Evolutionary conservation across 2,329 filamentous ascomycete species (phyloP), one percentile per base, ranked within the genome.

Genomic region (Botrytis elliptica): DNA sequence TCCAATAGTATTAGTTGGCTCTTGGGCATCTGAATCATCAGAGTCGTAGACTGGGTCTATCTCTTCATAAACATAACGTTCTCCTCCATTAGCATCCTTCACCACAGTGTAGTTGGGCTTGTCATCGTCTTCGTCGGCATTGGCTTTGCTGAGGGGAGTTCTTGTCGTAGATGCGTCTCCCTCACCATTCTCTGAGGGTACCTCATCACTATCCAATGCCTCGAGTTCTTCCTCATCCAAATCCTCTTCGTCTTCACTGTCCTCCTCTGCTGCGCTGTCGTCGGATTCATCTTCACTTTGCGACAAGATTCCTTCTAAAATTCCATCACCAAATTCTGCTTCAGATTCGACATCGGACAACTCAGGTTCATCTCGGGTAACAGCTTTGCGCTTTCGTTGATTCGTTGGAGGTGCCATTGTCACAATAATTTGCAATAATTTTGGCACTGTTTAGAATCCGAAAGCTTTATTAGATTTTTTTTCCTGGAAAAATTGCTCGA

Each of bases 1-100:
- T 78, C 96, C 97, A 79, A 99, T 98, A 0, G 96, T 98, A 84
- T 99, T 99, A 70, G 86, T 87, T 42, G 91, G 89, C 73, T 89
- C 92, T 75, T 92, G 90, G 5, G 91, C 91, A 82, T 98, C 95
- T 4, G 93, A 93, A 81, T 98, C 95, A 83, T 99, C 97, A 2
- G 95, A 97, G 81, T 98, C 96, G 84, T 99, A 98, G 71, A 94
- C 91, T 4, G 95, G 93, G 77, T 98, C 92, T 76, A 99, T 94
- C 81, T 98, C 96, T 76, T 92, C 89, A 84, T 98, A 99, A 63
- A 98, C 88, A 81, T 97, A 99, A 82, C 96, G 90, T 76, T 91
- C 89, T 79, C 94, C 93, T 75, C 96, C 96, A 84, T 98, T 96
- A 78, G 96, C 95, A 80, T 98, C 96, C 73, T 88, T 92, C 62